phyloP scores from a whole-genome alignment of 257 asterid genomes.

The Ajuga chamaepitys region DNA sequence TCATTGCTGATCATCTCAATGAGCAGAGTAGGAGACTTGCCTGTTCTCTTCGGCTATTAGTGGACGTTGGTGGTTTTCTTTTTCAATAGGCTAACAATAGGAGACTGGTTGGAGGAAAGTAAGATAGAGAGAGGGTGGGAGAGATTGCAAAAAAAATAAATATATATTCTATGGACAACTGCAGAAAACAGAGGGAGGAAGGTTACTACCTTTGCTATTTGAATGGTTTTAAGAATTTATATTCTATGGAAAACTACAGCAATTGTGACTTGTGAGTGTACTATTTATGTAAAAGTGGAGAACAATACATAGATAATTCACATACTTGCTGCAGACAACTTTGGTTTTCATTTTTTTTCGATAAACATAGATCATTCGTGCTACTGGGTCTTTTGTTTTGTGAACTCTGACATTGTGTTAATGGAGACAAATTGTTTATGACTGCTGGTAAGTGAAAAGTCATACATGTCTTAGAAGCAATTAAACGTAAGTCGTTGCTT shows the following conservation, averaged over 20 bases:
- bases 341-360: neutral
- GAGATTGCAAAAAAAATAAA: no score
- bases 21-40: neutral
- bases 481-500: neutral
- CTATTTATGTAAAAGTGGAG: neutral
- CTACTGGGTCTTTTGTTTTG: neutral
- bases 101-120: no score
- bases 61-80: neutral
- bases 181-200: no score
- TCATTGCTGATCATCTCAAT: neutral
- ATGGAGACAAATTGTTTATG: neutral
- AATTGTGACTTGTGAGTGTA: no score
- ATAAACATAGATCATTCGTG: neutral
- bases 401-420: neutral
- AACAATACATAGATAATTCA: neutral
- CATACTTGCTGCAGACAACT: neutral
- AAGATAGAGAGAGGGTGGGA: no score
- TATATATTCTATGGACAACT: no score
- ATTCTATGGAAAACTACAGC: no score
- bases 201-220: no score
- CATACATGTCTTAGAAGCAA: neutral
- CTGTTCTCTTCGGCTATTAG: neutral
- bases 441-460: neutral
- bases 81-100: neutral
- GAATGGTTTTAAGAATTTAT: no score